Conservation (phyloP, 495 filamentous ascomycete genomes). For the Podospora pseudopauciseta region DNA sequence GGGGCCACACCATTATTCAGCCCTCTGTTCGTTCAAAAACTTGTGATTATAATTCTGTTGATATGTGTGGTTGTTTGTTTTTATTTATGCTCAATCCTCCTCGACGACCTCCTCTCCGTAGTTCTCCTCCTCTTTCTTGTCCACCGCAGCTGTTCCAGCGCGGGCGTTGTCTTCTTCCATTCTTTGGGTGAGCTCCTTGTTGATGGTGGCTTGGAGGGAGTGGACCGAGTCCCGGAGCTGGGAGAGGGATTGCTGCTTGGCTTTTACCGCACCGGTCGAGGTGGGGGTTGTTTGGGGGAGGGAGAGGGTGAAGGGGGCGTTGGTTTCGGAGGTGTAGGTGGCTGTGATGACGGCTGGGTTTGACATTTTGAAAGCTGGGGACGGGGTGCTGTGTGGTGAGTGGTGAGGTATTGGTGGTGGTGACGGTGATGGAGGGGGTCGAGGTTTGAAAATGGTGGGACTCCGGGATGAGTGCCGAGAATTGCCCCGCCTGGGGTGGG, state of each 20-base stretch:
- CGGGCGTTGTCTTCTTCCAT: constrained; percentile 83
- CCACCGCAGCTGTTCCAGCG: constrained; percentile 59
- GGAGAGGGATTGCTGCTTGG: constrained; percentile 64
- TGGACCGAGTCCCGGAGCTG: constrained; percentile 59
- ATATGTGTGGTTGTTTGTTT: background rate
- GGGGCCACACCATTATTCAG: background rate
- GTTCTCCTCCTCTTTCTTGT: constrained; percentile 78
- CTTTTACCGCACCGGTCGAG: constrained; percentile 34
- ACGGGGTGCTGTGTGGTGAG: background rate
- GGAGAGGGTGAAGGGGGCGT: constrained; percentile 40
- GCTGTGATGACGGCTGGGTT: constrained; percentile 36
- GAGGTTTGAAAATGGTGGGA: background rate
- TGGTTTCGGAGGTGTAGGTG: constrained; percentile 57
- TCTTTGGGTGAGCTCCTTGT: constrained; percentile 73
- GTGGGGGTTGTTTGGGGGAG: constrained; percentile 41
- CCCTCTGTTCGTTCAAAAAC: no score
- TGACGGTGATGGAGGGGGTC: background rate
- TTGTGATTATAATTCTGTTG: no score
- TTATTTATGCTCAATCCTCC: constrained; percentile 22
- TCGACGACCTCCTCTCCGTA: constrained; percentile 77
- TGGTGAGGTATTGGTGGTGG: background rate
- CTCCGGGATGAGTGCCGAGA: constrained; percentile 3
- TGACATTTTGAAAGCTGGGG: constrained; percentile 18
- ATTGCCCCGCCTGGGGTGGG: constrained; percentile 6
- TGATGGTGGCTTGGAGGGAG: constrained; percentile 68